Evolutionary conservation across 305 asterid genomes (phyloP), one percentile per base, ranked within the genome.

Genomic region (Euphrasia arctica): DNA sequence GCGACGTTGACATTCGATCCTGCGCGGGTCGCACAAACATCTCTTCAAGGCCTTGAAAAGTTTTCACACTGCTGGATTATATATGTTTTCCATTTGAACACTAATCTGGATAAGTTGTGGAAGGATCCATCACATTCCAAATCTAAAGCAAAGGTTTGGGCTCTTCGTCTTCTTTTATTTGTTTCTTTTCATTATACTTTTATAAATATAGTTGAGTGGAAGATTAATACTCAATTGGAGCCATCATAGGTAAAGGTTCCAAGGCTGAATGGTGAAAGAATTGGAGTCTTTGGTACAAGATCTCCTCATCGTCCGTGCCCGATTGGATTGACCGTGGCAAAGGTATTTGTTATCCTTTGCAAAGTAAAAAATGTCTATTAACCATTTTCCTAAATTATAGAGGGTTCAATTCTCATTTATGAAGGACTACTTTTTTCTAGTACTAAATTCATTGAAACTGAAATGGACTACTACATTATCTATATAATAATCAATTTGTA

Each of bases 271-370:
- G 98, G 98, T 51, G 91, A 78, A 70, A 89, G 78, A 78, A 74
- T 83, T 79, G 98, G 97, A 61, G 85, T 92, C 64, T 92, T 92
- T 80, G 96, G 97, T 54, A 87, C 98, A 9, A 85, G 98, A 76
- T 81, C 98, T 72, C 98, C 98, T 11, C 98, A 92, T 78, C 97
- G 98, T 9, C 97, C 86, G 32, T 87, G 96, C 72, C 97, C 97
- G 18, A 83, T 92, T 73, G 98, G 98, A 58, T 86, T 92, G 59
- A 89, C 98, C 47, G 96, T 92, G 62, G 97, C 97, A 42, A 92
- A 92, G 98, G 96, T 88, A 84, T 50, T 34, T 57, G 34, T 58
- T 66, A 22, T 54, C n/a, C 10, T 54, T 11, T 8, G 15, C 57
- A 43, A 61, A 62, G 61, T 9, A 60, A 54, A 63, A 70, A 60